phyloP scores from a whole-genome alignment of 1,139 yeast genomes.

The Starmera stellimalicola region DNA sequence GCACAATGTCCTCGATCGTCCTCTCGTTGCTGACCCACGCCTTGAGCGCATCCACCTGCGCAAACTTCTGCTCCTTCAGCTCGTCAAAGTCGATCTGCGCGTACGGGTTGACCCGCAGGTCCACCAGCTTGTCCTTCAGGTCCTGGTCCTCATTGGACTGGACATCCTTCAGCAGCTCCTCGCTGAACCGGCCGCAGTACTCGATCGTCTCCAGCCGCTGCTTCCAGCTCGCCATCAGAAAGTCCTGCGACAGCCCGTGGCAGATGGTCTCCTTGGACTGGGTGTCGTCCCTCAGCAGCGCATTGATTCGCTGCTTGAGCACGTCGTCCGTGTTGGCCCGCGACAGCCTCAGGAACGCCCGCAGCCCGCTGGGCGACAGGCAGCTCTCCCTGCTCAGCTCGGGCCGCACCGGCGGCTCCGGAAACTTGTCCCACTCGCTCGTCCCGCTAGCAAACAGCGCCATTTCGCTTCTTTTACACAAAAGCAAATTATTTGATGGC shows the following conservation, averaged over 20 bases:
- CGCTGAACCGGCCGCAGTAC: conserved; percentile 27
- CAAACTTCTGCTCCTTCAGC: conserved; percentile 20
- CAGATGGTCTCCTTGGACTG: conserved; percentile 19
- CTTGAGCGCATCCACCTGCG: conserved; percentile 20
- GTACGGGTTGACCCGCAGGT: conserved; percentile 36
- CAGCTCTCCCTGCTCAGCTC: conserved; percentile 25
- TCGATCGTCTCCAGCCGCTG: conserved; percentile 27
- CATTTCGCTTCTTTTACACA: too few species aligned
- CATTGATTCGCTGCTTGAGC: conserved; percentile 29
- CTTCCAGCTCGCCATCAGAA: conserved; percentile 34
- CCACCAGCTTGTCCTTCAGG: conserved; percentile 15
- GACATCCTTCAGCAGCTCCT: conserved; percentile 20
- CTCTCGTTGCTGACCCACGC: conserved; percentile 30
- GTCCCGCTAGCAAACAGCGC: neutral
- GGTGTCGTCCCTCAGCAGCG: conserved; percentile 15
- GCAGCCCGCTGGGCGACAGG: conserved; percentile 27
- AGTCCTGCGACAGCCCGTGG: conserved; percentile 21
- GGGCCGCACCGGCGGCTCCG: conserved; percentile 9
- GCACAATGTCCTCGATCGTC: conserved; percentile 30
- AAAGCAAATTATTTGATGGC: too few species aligned
- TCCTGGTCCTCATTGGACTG: conserved; percentile 17
- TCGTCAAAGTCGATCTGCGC: conserved; percentile 28
- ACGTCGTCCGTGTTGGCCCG: conserved; percentile 36
- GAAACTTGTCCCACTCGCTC: conserved; percentile 8
- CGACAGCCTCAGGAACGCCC: conserved; percentile 31